phyloP scores from a whole-genome alignment of 345 rosid genomes.

The Diplotaxis tenuifolia region DNA sequence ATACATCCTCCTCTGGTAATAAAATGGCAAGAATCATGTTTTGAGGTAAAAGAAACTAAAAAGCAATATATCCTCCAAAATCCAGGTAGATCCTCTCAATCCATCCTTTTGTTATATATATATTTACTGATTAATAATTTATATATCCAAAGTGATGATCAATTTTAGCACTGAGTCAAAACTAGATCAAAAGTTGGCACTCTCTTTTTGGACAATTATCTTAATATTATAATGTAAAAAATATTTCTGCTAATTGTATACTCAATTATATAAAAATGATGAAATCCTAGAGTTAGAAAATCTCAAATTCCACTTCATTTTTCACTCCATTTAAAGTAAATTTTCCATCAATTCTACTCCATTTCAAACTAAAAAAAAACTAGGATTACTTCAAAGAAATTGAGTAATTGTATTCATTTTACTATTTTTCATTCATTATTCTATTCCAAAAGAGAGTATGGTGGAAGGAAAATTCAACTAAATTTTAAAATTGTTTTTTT shows the following conservation, averaged over 20 bases:
- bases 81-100: not conserved
- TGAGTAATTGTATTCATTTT: not conserved
- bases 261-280: not conserved
- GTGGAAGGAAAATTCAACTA: not conserved
- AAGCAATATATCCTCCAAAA: not conserved
- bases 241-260: not conserved
- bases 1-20: not conserved
- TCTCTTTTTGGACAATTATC: not conserved
- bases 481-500: not conserved
- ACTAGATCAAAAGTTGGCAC: not conserved
- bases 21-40: not conserved
- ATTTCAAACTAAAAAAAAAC: not conserved
- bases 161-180: not conserved
- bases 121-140: not conserved
- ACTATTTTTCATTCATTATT: not conserved
- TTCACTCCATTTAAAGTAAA: too few species aligned
- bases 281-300: not conserved
- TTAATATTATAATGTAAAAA: not conserved
- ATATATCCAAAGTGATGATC: not conserved
- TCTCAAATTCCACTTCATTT: not conserved
- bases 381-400: not conserved
- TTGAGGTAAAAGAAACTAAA: constrained; percentile 2
- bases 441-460: not conserved
- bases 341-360: too few species aligned
- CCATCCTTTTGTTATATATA: not conserved